These are phyloP conservation scores for Cudoniella acicularis DNA, from an alignment of 495 filamentous ascomycete genomes.

Conservation along the genomic window DNA sequence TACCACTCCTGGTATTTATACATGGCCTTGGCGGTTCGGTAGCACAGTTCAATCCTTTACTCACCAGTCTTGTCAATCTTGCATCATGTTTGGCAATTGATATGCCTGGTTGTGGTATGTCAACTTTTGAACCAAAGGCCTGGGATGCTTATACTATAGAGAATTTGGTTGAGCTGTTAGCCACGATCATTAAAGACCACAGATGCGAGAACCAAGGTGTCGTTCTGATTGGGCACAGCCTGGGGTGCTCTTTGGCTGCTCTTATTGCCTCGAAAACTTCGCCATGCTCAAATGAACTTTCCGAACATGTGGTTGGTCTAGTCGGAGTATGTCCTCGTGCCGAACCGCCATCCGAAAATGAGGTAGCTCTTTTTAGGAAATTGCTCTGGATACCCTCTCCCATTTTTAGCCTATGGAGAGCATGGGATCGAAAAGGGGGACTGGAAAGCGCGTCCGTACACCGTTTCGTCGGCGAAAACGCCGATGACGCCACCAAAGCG, in stretches of 20 bases:
- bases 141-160: constrained; percentile 81
- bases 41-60: constrained; percentile 79
- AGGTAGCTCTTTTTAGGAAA: constrained; percentile 47
- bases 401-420: constrained; percentile 73
- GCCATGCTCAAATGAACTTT: constrained; percentile 35
- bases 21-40: constrained; percentile 89
- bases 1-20: constrained; percentile 87
- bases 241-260: constrained; percentile 78
- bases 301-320: constrained; percentile 66
- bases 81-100: constrained; percentile 90
- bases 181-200: constrained; percentile 66
- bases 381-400: constrained; percentile 63
- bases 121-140: constrained; percentile 60
- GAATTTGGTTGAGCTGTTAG: constrained; percentile 70
- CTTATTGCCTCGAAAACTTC: constrained; percentile 62
- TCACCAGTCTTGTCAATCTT: constrained; percentile 77
- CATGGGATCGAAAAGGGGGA: constrained; percentile 80
- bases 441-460: constrained; percentile 70
- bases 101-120: constrained; percentile 82
- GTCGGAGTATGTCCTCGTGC: constrained; percentile 77
- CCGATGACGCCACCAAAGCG: constrained; percentile 68
- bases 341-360: constrained; percentile 51
- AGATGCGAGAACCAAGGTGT: constrained; percentile 68
- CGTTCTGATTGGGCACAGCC: constrained; percentile 80
- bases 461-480: constrained; percentile 72